Evolutionary conservation across 306 rosid genomes (phyloP).

Genomic region (Cicer judaicum): DNA sequence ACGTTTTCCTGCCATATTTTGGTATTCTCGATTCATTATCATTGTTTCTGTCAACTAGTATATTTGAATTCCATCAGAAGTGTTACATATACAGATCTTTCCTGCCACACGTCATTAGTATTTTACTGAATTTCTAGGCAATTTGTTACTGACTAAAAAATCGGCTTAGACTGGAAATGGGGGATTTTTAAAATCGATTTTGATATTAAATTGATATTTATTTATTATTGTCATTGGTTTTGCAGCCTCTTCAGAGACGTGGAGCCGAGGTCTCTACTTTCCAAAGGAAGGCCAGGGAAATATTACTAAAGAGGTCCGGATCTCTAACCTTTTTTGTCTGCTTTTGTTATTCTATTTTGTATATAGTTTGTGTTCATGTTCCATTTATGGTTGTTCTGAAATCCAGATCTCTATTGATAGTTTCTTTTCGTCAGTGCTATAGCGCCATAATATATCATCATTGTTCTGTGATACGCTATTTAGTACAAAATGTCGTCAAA

Average conservation of each 20-base stretch:
- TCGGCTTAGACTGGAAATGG: constrained; percentile 12
- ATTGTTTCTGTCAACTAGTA: constrained; percentile 3
- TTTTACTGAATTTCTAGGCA: constrained; percentile 32
- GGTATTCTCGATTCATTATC: constrained; percentile 26
- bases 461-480: too few relatives aligned
- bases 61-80: constrained; percentile 26
- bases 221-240: constrained; percentile 40
- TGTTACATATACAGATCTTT: constrained; percentile 13
- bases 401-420: constrained; percentile 20
- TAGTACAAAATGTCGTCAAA: too few relatives aligned
- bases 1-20: constrained; percentile 11
- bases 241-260: constrained; percentile 73
- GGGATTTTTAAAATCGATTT: neutral
- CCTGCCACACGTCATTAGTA: neutral
- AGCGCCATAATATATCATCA: too few relatives aligned
- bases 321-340: constrained; percentile 34
- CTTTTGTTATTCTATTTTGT: neutral
- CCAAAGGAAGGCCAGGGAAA: constrained; percentile 58
- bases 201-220: constrained; percentile 20
- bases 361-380: neutral
- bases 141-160: constrained; percentile 6
- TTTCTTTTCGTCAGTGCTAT: neutral
- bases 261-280: constrained; percentile 80
- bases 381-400: constrained; percentile 5
- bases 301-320: constrained; percentile 70